Evolutionary conservation across 2,329 filamentous ascomycete species (phyloP).

Genomic region (Dothistroma septosporum): DNA sequence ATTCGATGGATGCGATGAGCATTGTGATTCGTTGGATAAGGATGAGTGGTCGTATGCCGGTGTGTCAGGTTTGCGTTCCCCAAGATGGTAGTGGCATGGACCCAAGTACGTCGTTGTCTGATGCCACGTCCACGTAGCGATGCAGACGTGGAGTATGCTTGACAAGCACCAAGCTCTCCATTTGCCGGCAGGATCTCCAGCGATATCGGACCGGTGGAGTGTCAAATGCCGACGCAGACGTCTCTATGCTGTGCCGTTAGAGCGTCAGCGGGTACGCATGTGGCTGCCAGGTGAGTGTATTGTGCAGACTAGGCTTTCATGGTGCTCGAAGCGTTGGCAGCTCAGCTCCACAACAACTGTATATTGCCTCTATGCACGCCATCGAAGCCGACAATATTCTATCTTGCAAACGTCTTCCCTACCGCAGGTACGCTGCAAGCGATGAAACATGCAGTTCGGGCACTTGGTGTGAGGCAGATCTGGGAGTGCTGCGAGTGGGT

Average conservation of each 20-base stretch:
- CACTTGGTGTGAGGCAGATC: slow-evolving; percentile 7
- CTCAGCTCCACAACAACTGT: not conserved
- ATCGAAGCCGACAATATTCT: not conserved
- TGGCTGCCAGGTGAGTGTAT: not conserved
- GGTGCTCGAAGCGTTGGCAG: not conserved
- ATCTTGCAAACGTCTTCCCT: too few relatives aligned
- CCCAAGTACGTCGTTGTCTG: not conserved
- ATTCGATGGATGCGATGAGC: slow-evolving; percentile 60
- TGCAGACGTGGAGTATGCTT: not conserved
- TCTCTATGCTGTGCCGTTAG: not conserved
- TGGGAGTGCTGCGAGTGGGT: slow-evolving; percentile 5
- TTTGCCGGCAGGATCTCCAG: not conserved
- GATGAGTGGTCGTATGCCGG: not conserved
- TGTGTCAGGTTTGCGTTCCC: not conserved
- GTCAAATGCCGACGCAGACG: not conserved
- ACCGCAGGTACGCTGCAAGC: not conserved
- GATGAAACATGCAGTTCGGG: not conserved
- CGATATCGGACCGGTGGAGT: not conserved
- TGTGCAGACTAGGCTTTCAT: not conserved
- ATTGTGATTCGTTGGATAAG: slow-evolving; percentile 36
- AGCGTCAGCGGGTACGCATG: too few relatives aligned
- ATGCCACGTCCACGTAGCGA: not conserved
- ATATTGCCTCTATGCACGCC: too few relatives aligned
- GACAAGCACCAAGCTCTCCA: not conserved
- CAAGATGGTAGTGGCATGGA: not conserved